Percentiles rank a stretch among this genome's conserved stretches.
Conservation (phyloP, 352 stramenopile species). For the Pythium folliculosum region DNA sequence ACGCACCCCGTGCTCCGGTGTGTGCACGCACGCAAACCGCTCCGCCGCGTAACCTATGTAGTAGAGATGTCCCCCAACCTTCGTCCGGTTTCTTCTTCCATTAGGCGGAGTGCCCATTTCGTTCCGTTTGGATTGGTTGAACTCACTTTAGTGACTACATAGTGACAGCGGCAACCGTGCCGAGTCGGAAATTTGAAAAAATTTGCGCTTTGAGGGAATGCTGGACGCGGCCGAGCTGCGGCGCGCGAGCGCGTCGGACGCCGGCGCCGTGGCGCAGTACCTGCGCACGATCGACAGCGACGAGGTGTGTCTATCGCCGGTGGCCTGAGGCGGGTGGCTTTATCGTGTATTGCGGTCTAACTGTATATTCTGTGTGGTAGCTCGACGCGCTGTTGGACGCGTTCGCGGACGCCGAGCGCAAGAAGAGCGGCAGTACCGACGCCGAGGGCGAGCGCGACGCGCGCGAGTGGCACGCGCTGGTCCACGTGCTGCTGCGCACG, state of each 20-base stretch:
- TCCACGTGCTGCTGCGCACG: constrained; percentile 62
- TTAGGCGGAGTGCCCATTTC: too few species aligned
- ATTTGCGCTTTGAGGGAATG: constrained; percentile 1
- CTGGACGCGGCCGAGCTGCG: constrained; percentile 57
- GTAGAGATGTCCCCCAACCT: not conserved
- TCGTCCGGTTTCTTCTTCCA: too few species aligned
- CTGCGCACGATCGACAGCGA: constrained; percentile 54
- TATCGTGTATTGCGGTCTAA: not conserved
- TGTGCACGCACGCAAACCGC: too few species aligned
- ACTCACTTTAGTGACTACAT: constrained; percentile 11
- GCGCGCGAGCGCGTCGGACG: constrained; percentile 60
- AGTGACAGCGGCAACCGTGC: not conserved
- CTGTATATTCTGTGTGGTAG: constrained; percentile 22
- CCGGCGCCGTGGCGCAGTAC: constrained; percentile 61
- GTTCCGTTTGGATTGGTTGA: too few species aligned
- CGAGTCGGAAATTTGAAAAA: not conserved
- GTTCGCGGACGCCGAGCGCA: constrained; percentile 44
- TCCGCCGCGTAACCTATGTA: not conserved
- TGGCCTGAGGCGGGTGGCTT: not conserved
- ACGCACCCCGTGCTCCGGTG: too few species aligned
- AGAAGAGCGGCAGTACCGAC: constrained; percentile 29
- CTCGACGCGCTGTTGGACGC: constrained; percentile 61
- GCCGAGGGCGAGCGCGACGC: constrained; percentile 26
- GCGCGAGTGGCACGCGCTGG: constrained; percentile 59
- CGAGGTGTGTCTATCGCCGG: constrained; percentile 42